Conservation (phyloP, 2,329 filamentous ascomycete species). For the Pezicula carpinea region DNA sequence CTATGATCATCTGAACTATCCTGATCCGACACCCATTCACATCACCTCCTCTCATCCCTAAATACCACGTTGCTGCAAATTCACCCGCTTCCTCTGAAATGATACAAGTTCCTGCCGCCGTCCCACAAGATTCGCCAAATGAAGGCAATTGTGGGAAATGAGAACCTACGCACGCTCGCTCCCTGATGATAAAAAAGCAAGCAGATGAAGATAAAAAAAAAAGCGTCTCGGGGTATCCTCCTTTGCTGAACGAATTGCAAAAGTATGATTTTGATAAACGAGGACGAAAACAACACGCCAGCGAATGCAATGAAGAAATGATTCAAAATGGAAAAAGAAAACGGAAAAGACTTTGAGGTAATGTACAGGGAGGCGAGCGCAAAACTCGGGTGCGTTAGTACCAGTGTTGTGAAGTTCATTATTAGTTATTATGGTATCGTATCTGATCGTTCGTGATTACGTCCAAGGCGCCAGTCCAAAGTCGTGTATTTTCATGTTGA, state of each 20-base stretch:
- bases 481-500: conserved; percentile 9
- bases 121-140: too few species aligned
- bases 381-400: too few species aligned
- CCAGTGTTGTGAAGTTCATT: background rate
- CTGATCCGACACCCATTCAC: too few species aligned
- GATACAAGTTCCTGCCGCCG: too few species aligned
- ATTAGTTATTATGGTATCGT: conserved; percentile 3
- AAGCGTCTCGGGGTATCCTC: background rate
- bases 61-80: too few species aligned
- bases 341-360: background rate
- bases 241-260: background rate
- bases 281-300: background rate
- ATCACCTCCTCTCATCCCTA: too few species aligned
- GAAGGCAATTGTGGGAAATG: too few species aligned
- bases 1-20: too few species aligned
- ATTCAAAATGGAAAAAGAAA: background rate
- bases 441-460: conserved; percentile 2
- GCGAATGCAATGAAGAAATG: background rate
- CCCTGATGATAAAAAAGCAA: background rate
- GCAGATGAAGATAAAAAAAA: background rate
- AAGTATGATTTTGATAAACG: background rate
- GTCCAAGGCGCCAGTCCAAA: conserved; percentile 21
- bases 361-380: background rate
- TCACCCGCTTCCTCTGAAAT: too few species aligned
- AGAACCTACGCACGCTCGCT: background rate